phyloP scores from a whole-genome alignment of 371 early-diverging fungal genomes.

The Mucor piriformis region DNA sequence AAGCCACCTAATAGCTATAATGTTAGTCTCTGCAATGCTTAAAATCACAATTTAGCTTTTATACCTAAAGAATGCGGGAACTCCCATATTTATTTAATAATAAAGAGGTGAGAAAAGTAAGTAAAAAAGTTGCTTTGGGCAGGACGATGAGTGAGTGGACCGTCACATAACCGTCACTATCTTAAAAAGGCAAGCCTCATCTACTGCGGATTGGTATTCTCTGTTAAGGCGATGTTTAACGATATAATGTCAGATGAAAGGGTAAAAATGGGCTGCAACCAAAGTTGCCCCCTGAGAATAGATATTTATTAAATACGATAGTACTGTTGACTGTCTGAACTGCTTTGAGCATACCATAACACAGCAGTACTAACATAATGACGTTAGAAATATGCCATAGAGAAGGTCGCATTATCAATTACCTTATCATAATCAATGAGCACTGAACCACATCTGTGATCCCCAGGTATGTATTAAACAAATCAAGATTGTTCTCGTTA shows the following conservation, averaged over 20 bases:
- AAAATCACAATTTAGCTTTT: not conserved
- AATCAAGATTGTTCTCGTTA: slow-evolving; percentile 46
- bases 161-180: slow-evolving; percentile 3
- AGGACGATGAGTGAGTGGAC: not conserved
- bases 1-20: slow-evolving; percentile 75
- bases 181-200: not conserved
- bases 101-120: slow-evolving; percentile 1
- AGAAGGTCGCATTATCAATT: not conserved
- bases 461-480: slow-evolving; percentile 64
- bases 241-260: too few species aligned
- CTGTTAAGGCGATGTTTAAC: too few species aligned
- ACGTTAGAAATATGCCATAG: not conserved
- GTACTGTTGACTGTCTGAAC: not conserved
- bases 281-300: not conserved
- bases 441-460: slow-evolving; percentile 66
- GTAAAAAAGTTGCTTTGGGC: not conserved
- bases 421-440: slow-evolving; percentile 70
- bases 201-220: too few species aligned
- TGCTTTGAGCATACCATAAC: slow-evolving; percentile 18
- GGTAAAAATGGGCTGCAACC: not conserved
- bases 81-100: slow-evolving; percentile 64
- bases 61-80: slow-evolving; percentile 80
- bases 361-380: slow-evolving; percentile 15
- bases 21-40: not conserved
- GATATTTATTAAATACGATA: not conserved